Base-by-base conservation (phyloP, 139 green algal species). In the Chlorella sorokiniana region DNA sequence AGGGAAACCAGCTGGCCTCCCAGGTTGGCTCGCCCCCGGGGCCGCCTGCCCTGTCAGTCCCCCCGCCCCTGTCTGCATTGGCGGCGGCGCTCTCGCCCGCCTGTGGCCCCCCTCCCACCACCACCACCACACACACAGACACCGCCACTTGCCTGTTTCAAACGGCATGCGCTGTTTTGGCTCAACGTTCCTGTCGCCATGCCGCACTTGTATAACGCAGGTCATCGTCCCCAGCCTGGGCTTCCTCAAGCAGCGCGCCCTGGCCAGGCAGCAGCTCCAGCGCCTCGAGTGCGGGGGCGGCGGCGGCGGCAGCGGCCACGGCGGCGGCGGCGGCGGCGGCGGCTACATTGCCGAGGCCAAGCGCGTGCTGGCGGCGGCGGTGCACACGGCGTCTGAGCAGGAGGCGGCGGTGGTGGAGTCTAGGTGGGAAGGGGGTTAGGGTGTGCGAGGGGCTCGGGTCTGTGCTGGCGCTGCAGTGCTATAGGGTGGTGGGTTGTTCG, bases 281-380 rank as follows among this genome's bases (percentile, higher is more conserved):
- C 78, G 67, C 1, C 27, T 70, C 11, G 67, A 77, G 35, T 56
- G 51, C 27, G 42, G 56, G 33, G 72, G 25, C 48, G 22, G 14
- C 41, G 29, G 20, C 69, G 22, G 35, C 22, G 5, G 31, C 31
- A 31, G 18, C 3, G 20, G 11, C 51, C 6, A 1, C 65, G 37
- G 10, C 31, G 25, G 7, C 8, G 23, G 38, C 1, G 48, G 31
- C 25, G 31, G 18, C 18, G 18, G 76, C 1, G 67, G 75, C 22
- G 84, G 84, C 4, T 88, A 88, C 79, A 88, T 88, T 45, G 79
- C 79, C 14, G 79, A 88, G 54, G 84, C 84, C 29, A 88, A 88
- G 62, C 63, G 71, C 22, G 84, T 88, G 70, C 80, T 88, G 41
- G 68, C 48, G 29, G 56, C 78, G 16, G 84, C 84, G 16, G 81